Base-by-base conservation (phyloP, 768 basidiomycete genomes). In the Boletus fagicola region DNA sequence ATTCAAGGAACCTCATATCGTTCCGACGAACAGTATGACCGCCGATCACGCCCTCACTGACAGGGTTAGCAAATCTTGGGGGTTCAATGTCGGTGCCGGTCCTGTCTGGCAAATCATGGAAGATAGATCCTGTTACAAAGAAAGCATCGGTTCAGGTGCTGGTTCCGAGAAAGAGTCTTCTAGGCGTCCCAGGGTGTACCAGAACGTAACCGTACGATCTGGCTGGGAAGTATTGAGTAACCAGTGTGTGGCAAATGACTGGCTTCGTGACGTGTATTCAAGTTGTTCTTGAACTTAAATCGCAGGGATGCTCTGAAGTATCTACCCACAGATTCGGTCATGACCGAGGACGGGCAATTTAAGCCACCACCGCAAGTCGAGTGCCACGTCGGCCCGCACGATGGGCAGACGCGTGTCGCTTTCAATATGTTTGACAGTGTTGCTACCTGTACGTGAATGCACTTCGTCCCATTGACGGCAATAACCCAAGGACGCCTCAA, bases 21-120 rank as follows among this genome's bases (percentile, higher is more conserved):
- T 74, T 6, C 65, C 78, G 50, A 88, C 88, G 13, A 84, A 84
- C 57, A 79, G 78, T 49, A 83, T 84, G 67, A 84, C 83, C 0
- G 68, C 80, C 48, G 74, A 75, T 50, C 57, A 73, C 1, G 75
- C 74, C 31, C 72, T 87, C 40, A 77, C 76, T 2, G 80, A 81
- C 49, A 78, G 86, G 44, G 57, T 88, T 10, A 84, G 79, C 63
- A 89, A 85, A 63, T 77, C 86, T 0, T 89, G 85, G 86, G 84
- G 87, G 0, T 84, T 81, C 64, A 90, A 88, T 61, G 81, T 88
- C 15, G 89, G 90, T 4, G 68, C 83, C 3, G 91, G 92, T 0
- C 89, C 90, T 1, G 63, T 90, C 7, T 93, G 90, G 90, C 86
- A 92, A 57, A 70, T 92, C 36, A 71, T 81, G 43, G 92, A 94